Percentiles rank a stretch among this genome's conserved stretches.
phyloP scores from a whole-genome alignment of 495 filamentous ascomycete species.

The Bathelium albidoporum region DNA sequence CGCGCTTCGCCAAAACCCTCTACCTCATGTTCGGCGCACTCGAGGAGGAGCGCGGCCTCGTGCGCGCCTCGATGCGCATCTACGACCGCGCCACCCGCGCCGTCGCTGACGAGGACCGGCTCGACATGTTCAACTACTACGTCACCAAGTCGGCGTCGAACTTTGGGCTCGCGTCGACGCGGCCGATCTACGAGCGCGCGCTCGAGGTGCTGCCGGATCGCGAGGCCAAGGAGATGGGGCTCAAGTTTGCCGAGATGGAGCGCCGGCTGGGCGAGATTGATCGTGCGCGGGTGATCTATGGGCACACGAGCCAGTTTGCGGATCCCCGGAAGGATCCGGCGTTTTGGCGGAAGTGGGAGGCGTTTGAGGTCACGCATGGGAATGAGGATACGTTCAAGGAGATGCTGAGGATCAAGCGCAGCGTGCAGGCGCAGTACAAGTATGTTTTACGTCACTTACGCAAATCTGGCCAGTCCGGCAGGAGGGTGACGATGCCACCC shows the following conservation, averaged over 20 bases:
- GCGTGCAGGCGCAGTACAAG: slow-evolving; percentile 95
- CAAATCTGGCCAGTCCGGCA: no score
- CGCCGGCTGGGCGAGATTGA: slow-evolving; percentile 92
- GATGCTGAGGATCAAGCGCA: slow-evolving; percentile 95
- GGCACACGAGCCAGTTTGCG: slow-evolving; percentile 93
- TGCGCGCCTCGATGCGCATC: slow-evolving; percentile 97
- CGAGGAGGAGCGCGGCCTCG: slow-evolving; percentile 91
- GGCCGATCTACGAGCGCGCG: slow-evolving; percentile 91
- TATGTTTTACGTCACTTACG: slow-evolving; percentile 30
- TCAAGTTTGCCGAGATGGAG: slow-evolving; percentile 99
- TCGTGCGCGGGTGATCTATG: slow-evolving; percentile 87
- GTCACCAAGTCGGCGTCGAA: slow-evolving; percentile 98
- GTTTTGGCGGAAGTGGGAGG: slow-evolving; percentile 96
- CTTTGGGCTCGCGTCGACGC: slow-evolving; percentile 91
- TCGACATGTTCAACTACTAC: slow-evolving; percentile 99
- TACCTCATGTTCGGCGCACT: slow-evolving; percentile 98
- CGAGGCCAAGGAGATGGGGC: slow-evolving; percentile 94
- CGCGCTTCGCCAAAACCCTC: slow-evolving; percentile 89
- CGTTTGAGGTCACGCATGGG: slow-evolving; percentile 91
- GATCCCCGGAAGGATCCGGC: slow-evolving; percentile 80
- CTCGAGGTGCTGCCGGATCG: slow-evolving; percentile 85
- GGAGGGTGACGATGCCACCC: no score
- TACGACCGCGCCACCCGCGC: slow-evolving; percentile 96
- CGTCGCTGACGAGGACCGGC: slow-evolving; percentile 86
- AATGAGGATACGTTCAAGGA: slow-evolving; percentile 99